A percentile compares a stretch with the other conserved stretches of the same genome.
Conservation (phyloP, 768 basidiomycete genomes). For the Trametes punicea region DNA sequence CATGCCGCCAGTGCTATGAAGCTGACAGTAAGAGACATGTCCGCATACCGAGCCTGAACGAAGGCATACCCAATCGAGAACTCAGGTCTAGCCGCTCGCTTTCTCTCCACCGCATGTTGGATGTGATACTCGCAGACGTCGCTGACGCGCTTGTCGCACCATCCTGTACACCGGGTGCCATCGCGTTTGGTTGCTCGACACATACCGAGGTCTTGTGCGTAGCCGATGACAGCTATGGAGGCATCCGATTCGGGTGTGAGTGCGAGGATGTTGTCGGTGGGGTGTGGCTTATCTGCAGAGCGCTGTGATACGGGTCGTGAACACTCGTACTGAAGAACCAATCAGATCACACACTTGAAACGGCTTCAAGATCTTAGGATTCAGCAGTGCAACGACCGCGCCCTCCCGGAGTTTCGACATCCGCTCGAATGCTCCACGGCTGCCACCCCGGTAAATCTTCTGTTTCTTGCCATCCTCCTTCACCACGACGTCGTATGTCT, state of each 20-base stretch:
- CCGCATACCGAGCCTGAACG: neutral
- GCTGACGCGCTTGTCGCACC: conserved; percentile 87
- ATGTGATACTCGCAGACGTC: conserved; percentile 93
- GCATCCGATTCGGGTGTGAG: conserved; percentile 80
- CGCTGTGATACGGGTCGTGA: conserved; percentile 31
- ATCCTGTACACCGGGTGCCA: conserved; percentile 77
- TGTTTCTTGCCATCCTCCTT: conserved; percentile 49
- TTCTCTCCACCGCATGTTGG: conserved; percentile 71
- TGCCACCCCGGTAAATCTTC: conserved; percentile 83
- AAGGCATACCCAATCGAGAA: conserved; percentile 72
- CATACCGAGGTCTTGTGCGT: conserved; percentile 82
- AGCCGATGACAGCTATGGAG: conserved; percentile 81
- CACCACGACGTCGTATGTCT: conserved; percentile 57
- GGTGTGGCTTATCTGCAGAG: conserved; percentile 61
- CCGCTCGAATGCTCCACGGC: conserved; percentile 87
- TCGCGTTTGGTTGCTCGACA: conserved; percentile 77
- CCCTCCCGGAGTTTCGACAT: conserved; percentile 86
- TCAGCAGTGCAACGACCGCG: conserved; percentile 85
- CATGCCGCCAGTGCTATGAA: conserved; percentile 70
- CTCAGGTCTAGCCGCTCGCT: conserved; percentile 77
- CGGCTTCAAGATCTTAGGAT: conserved; percentile 83
- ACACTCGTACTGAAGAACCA: neutral
- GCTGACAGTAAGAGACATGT: neutral
- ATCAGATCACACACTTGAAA: conserved; percentile 55
- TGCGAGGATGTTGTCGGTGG: conserved; percentile 77